These are phyloP conservation scores for Alternaria gansuensis DNA, from an alignment of 2,329 filamentous ascomycete species.

Conservation along the genomic window DNA sequence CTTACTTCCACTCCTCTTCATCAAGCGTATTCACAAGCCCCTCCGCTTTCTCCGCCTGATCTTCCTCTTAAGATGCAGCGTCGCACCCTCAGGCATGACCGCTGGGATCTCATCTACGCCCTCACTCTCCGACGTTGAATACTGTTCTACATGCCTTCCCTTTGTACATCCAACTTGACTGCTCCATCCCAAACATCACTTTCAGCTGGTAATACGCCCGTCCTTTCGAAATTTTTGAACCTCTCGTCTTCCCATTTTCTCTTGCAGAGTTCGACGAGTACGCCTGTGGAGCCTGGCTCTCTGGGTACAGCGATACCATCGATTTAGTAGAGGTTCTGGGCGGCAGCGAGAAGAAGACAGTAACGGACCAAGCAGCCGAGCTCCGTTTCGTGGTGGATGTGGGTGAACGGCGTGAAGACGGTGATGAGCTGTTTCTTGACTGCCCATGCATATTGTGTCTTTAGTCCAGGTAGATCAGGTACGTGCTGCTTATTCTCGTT, in stretches of 20 bases:
- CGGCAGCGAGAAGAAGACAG: conserved; percentile 1
- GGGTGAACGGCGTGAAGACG: neutral
- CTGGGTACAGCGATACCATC: neutral
- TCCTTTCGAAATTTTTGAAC: neutral
- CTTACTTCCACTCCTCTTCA: neutral
- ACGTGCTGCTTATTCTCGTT: neutral
- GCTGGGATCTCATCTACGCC: neutral
- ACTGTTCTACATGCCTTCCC: neutral
- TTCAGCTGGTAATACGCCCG: neutral
- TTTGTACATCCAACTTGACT: neutral
- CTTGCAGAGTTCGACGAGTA: conserved; percentile 6
- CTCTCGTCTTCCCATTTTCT: conserved; percentile 1
- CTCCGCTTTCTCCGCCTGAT: neutral
- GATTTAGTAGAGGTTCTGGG: neutral
- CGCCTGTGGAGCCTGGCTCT: conserved; percentile 2
- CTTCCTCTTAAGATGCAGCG: conserved; percentile 1
- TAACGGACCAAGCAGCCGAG: conserved; percentile 1
- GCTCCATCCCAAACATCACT: neutral
- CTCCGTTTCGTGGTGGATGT: conserved; percentile 1
- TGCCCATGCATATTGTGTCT: neutral
- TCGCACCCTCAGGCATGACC: neutral
- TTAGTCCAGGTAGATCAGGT: neutral
- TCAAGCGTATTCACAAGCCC: neutral
- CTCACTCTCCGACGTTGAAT: neutral
- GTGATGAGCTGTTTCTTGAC: neutral